These are phyloP conservation scores for Tulasnella sp. DNA, from an alignment of 768 basidiomycete species.

Conservation along the genomic window DNA sequence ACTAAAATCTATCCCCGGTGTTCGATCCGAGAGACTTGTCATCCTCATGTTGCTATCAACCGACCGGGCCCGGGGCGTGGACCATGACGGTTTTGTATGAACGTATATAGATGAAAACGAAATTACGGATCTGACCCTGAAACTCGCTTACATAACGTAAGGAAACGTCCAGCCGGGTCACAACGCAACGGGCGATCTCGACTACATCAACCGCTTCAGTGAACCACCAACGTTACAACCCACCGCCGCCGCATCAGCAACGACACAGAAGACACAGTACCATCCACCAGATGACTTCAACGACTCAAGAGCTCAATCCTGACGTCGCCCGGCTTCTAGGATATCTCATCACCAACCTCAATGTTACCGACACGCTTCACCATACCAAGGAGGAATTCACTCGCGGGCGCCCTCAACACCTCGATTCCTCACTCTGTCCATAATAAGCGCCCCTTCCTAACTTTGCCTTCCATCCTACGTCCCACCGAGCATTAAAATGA, in stretches of 20 bases:
- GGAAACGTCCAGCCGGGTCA: not conserved
- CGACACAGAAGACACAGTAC: not conserved
- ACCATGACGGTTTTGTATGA: not conserved
- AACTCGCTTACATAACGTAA: too few species aligned
- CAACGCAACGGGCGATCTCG: not conserved
- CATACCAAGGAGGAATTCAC: not conserved
- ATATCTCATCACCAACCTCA: not conserved
- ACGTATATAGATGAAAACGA: too few species aligned
- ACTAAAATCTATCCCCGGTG: not conserved
- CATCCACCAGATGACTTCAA: not conserved
- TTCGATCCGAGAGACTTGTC: not conserved
- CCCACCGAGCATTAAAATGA: slow-evolving; percentile 6
- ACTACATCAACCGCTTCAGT: not conserved
- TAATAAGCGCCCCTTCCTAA: not conserved
- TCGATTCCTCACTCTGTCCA: not conserved
- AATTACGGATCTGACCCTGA: too few species aligned
- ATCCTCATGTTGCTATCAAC: not conserved
- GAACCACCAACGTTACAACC: not conserved
- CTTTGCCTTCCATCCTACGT: slow-evolving; percentile 8
- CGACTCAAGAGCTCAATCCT: slow-evolving; percentile 4
- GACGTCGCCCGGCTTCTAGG: not conserved
- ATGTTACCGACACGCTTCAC: not conserved
- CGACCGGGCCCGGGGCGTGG: not conserved
- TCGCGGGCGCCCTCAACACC: slow-evolving; percentile 27
- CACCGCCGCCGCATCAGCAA: not conserved